Conservation (phyloP, 371 early-diverging fungal species). For the Mycotypha africana region DNA sequence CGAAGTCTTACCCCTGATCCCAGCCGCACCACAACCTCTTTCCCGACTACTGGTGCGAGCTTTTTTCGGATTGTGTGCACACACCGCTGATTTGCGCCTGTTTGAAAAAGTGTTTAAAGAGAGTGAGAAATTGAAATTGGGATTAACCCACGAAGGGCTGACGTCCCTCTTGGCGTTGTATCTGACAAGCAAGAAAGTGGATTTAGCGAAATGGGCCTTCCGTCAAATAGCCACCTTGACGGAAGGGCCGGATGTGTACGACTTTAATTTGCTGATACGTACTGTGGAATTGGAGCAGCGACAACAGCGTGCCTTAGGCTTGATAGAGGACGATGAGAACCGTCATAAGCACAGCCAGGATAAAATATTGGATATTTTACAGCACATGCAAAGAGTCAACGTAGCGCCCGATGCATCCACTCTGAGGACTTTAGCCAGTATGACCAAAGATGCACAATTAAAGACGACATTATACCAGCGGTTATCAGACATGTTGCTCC, state of each 20-base stretch:
- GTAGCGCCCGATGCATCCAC: conserved; percentile 28
- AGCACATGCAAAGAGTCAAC: conserved; percentile 31
- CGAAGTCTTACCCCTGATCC: no score
- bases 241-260: conserved; percentile 32
- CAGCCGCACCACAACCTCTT: not conserved
- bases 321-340: no score
- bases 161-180: conserved; percentile 32
- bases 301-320: no score
- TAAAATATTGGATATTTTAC: conserved; percentile 28
- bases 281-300: conserved; percentile 11
- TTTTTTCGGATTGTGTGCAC: conserved; percentile 26
- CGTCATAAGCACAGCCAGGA: conserved; percentile 7
- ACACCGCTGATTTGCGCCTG: conserved; percentile 21
- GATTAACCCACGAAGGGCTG: conserved; percentile 18
- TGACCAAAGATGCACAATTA: conserved; percentile 15
- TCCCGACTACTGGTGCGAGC: conserved; percentile 4
- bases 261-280: conserved; percentile 38
- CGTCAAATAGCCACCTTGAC: conserved; percentile 15
- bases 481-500: no score
- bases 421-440: conserved; percentile 20
- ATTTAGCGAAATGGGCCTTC: conserved; percentile 24
- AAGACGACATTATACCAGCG: no score
- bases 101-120: conserved; percentile 15
- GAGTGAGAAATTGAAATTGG: conserved; percentile 7
- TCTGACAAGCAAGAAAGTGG: conserved; percentile 12